Evolutionary conservation across 495 filamentous ascomycete species (phyloP).

Genomic region (Xanthoparmelia taractica): DNA sequence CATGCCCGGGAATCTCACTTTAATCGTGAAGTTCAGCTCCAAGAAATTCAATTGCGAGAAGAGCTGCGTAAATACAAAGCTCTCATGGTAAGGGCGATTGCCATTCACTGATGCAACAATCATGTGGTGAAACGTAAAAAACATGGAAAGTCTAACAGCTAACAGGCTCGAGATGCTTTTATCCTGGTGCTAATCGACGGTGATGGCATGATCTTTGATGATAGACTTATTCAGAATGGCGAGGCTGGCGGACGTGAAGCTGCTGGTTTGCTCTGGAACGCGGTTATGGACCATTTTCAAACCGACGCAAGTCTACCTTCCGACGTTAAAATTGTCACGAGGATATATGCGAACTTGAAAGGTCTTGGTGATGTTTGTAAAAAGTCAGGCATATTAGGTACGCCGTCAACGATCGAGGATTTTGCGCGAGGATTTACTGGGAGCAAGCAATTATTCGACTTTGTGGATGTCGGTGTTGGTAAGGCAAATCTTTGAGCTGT

Average conservation of each 20-base stretch:
- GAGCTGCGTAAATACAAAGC: slow-evolving; percentile 43
- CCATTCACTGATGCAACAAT: background rate
- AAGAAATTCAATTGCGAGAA: slow-evolving; percentile 47
- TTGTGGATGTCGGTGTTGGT: slow-evolving; percentile 46
- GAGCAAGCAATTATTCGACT: slow-evolving; percentile 60
- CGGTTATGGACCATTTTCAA: slow-evolving; percentile 43
- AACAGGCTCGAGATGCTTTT: slow-evolving; percentile 66
- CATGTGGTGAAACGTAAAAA: background rate
- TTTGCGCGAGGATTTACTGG: slow-evolving; percentile 74
- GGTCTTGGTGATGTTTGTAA: slow-evolving; percentile 54
- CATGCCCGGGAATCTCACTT: slow-evolving; percentile 49
- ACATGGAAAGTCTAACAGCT: background rate
- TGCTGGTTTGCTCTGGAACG: slow-evolving; percentile 51
- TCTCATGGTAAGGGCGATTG: slow-evolving; percentile 39
- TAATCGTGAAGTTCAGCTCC: slow-evolving; percentile 47
- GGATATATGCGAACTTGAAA: slow-evolving; percentile 61
- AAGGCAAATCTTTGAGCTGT: background rate
- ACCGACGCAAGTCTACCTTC: slow-evolving; percentile 40
- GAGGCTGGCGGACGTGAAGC: slow-evolving; percentile 64
- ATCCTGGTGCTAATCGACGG: slow-evolving; percentile 70
- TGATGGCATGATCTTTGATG: slow-evolving; percentile 68
- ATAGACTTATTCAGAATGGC: slow-evolving; percentile 55
- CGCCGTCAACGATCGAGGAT: slow-evolving; percentile 48
- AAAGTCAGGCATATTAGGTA: slow-evolving; percentile 48
- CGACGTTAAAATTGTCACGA: slow-evolving; percentile 55